Evolutionary conservation across 208 protist genomes (phyloP).

Genomic region (Acanthamoeba rhysodes): DNA sequence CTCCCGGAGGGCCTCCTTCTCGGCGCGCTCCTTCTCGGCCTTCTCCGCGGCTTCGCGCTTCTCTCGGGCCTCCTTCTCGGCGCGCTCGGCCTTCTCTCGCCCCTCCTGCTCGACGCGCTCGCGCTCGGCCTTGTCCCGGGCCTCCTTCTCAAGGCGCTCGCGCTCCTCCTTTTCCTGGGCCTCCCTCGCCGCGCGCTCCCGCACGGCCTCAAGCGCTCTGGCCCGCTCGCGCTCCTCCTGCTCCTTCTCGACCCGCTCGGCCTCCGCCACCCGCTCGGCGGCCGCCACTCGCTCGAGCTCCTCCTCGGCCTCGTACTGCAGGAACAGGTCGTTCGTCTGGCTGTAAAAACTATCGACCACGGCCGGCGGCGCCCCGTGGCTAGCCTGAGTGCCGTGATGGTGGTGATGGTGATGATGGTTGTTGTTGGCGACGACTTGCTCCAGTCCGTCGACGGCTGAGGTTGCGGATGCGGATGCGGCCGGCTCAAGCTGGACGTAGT

Average conservation of each 20-base stretch:
- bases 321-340: background rate
- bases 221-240: background rate
- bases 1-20: background rate
- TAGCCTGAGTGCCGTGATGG: background rate
- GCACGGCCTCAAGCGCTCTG: background rate
- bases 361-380: background rate
- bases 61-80: background rate
- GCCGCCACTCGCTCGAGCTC: background rate
- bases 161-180: background rate
- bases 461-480: too few relatives aligned
- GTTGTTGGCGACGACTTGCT: background rate
- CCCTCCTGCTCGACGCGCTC: background rate
- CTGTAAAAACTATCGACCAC: background rate
- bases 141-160: background rate
- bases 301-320: background rate
- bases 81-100: background rate
- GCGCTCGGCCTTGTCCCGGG: background rate
- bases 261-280: background rate
- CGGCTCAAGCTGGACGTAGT: constrained; percentile 19
- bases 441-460: background rate
- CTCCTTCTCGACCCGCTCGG: background rate
- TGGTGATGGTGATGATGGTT: background rate
- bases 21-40: background rate
- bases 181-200: background rate
- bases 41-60: background rate